phyloP scores from a whole-genome alignment of 1,139 yeast genomes.

The Taphrina confusa region DNA sequence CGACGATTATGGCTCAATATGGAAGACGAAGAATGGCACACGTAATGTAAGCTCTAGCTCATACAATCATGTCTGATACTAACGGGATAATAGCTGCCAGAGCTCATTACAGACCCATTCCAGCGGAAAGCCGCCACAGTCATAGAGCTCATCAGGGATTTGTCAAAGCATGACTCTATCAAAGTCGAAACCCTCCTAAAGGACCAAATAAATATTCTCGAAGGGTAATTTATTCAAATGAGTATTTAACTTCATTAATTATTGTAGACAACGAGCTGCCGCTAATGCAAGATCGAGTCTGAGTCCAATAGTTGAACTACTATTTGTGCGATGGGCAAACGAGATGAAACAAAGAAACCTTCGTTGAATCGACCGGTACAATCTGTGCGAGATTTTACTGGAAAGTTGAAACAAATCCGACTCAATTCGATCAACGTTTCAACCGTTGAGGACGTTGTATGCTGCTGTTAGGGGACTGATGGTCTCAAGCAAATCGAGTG shows the following conservation, averaged over 20 bases:
- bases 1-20: background rate
- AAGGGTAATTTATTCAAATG: background rate
- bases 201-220: background rate
- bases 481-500: too few relatives aligned
- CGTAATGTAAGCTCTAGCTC: background rate
- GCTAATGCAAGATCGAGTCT: background rate
- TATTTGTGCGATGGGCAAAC: slow-evolving; percentile 9
- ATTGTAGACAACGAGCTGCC: background rate
- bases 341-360: background rate
- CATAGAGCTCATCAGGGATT: background rate
- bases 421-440: too few relatives aligned
- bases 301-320: slow-evolving; percentile 3
- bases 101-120: background rate
- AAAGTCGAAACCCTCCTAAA: background rate
- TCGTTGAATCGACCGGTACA: too few relatives aligned
- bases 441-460: background rate
- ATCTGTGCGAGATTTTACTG: too few relatives aligned
- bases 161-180: background rate
- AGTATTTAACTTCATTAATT: background rate
- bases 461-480: too few relatives aligned
- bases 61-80: background rate
- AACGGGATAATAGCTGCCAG: background rate
- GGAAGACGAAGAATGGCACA: background rate
- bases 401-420: too few relatives aligned
- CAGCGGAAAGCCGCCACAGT: background rate